Conservation (phyloP, 306 rosid genomes). For the Acmispon strigosus region DNA sequence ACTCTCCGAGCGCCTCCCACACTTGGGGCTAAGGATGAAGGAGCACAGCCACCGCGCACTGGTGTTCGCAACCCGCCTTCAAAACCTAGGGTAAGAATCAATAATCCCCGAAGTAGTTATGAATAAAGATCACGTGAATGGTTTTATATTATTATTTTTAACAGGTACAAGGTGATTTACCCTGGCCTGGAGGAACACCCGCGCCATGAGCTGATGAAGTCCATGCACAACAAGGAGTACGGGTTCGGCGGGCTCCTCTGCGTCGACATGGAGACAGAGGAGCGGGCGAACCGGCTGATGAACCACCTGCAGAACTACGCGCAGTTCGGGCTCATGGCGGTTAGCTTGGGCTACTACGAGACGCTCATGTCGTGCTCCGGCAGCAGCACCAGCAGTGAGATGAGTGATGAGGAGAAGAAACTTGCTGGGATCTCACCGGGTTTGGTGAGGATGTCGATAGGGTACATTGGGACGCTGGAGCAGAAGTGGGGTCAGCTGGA, state of each 20-base stretch:
- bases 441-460: constrained; percentile 70
- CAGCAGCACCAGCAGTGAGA: constrained; percentile 84
- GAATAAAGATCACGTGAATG: no score
- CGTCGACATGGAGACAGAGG: constrained; percentile 87
- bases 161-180: constrained; percentile 68
- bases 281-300: constrained; percentile 73
- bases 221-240: constrained; percentile 53
- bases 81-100: no score
- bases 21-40: constrained; percentile 65
- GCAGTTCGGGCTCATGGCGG: constrained; percentile 88
- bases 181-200: constrained; percentile 88
- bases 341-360: constrained; percentile 84
- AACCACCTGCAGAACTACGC: constrained; percentile 53
- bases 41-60: constrained; percentile 70
- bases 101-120: no score
- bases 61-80: constrained; percentile 49
- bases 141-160: no score
- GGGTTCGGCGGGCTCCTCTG: constrained; percentile 83
- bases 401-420: constrained; percentile 48
- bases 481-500: constrained; percentile 82
- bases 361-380: constrained; percentile 95
- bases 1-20: constrained; percentile 81
- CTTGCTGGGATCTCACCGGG: constrained; percentile 89
- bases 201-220: constrained; percentile 46
- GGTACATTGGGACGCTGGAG: constrained; percentile 76